Percentiles rank a stretch among this genome's conserved stretches.
Evolutionary conservation across 495 filamentous ascomycete genomes (phyloP).

Genomic region (Umbilicaria muhlenbergii): DNA sequence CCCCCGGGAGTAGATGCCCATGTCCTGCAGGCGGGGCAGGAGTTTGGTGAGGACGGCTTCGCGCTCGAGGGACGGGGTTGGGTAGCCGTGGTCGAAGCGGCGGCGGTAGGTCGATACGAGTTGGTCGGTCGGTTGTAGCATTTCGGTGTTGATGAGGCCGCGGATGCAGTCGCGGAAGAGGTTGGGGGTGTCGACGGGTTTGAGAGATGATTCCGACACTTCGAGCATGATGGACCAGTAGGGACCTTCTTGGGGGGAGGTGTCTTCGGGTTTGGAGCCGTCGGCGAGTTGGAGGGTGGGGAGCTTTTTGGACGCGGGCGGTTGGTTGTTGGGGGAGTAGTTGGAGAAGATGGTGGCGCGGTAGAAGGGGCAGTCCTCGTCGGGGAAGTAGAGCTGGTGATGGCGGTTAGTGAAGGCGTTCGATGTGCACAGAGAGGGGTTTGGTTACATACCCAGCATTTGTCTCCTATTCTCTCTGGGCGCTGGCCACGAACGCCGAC

Average conservation of each 20-base stretch:
- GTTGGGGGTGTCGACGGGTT: conserved; percentile 73
- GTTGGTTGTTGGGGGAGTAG: conserved; percentile 98
- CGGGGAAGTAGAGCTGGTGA: conserved; percentile 89
- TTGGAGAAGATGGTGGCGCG: conserved; percentile 99
- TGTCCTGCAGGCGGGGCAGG: conserved; percentile 77
- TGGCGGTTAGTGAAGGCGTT: not conserved
- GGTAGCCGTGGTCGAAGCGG: conserved; percentile 98
- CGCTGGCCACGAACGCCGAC: conserved; percentile 84
- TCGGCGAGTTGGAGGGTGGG: conserved; percentile 73
- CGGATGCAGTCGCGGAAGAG: conserved; percentile 82
- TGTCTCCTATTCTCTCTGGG: conserved; percentile 95
- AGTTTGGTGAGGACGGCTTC: conserved; percentile 87
- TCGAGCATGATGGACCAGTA: conserved; percentile 99
- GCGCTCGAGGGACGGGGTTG: conserved; percentile 85
- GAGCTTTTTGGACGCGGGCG: conserved; percentile 64
- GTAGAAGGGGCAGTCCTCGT: conserved; percentile 98
- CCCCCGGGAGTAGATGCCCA: conserved; percentile 88
- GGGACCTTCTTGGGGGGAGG: conserved; percentile 61
- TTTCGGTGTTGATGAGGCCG: conserved; percentile 91
- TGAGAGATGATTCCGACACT: conserved; percentile 90
- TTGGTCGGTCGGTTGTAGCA: conserved; percentile 81
- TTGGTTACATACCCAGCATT: conserved; percentile 69
- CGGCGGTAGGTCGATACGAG: conserved; percentile 98
- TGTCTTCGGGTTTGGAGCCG: conserved; percentile 58
- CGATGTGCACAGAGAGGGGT: not conserved